Percentiles rank a stretch among this genome's conserved stretches.
Conservation (phyloP, 2,329 filamentous ascomycete species). For the Tympanopsis confertula region DNA sequence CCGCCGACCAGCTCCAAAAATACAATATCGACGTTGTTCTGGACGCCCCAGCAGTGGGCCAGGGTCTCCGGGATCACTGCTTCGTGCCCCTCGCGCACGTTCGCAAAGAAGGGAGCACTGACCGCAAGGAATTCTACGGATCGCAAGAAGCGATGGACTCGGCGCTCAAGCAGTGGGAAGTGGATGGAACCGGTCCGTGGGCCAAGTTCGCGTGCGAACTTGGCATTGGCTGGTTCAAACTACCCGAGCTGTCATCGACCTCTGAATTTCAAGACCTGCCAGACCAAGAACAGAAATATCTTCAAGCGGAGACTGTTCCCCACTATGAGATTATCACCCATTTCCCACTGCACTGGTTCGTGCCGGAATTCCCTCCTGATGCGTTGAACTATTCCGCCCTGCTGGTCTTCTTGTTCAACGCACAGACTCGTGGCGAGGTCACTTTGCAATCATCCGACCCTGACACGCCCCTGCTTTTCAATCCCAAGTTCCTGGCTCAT, state of each 20-base stretch:
- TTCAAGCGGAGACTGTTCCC: constrained; percentile 38
- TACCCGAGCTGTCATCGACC: constrained; percentile 21
- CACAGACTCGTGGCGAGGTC: constrained; percentile 37
- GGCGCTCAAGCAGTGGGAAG: constrained; percentile 34
- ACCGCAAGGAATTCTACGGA: constrained; percentile 31
- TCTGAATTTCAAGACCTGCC: constrained; percentile 39
- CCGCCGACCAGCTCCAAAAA: constrained; percentile 16
- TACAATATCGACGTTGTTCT: constrained; percentile 20
- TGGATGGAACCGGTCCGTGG: constrained; percentile 26
- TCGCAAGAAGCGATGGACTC: constrained; percentile 25
- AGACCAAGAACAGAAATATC: constrained; percentile 23
- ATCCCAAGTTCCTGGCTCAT: constrained; percentile 38
- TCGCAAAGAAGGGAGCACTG: constrained; percentile 25
- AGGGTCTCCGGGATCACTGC: constrained; percentile 26
- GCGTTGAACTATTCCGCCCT: constrained; percentile 29
- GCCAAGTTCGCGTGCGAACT: constrained; percentile 23
- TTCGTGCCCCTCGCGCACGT: constrained; percentile 24
- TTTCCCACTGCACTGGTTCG: constrained; percentile 27
- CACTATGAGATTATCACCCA: constrained; percentile 41
- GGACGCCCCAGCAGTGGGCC: constrained; percentile 22
- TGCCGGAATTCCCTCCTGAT: constrained; percentile 21
- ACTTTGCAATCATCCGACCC: constrained; percentile 40
- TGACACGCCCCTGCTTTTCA: constrained; percentile 33
- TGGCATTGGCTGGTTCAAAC: constrained; percentile 31
- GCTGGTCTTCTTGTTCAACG: constrained; percentile 37